A percentile compares a stretch with the other conserved stretches of the same genome.
phyloP scores from a whole-genome alignment of 768 basidiomycete genomes.

The Rubroboletus pulcherrimus region DNA sequence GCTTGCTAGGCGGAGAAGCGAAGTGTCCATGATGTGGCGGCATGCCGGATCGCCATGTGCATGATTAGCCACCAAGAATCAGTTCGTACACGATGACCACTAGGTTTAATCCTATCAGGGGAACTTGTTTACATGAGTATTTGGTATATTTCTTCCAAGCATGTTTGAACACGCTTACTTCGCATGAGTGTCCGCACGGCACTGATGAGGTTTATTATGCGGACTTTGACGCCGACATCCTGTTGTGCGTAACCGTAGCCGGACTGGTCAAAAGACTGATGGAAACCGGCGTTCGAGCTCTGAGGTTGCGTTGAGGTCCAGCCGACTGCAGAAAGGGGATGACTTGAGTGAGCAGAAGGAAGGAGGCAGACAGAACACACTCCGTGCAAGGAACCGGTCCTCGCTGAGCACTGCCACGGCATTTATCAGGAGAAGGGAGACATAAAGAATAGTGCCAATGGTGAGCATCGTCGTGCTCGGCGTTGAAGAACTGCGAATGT shows the following conservation, averaged over 20 bases:
- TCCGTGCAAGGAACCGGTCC: conserved; percentile 91
- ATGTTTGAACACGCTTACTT: conserved; percentile 57
- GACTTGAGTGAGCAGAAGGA: conserved; percentile 14
- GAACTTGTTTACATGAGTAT: conserved; percentile 55
- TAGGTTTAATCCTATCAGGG: conserved; percentile 84
- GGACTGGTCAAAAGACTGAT: conserved; percentile 65
- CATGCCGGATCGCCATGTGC: conserved; percentile 14
- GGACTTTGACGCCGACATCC: conserved; percentile 75
- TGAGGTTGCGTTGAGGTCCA: conserved; percentile 75
- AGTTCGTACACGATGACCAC: conserved; percentile 86
- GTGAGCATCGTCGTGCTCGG: conserved; percentile 43
- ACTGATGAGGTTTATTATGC: conserved; percentile 87
- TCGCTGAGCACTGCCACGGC: conserved; percentile 94
- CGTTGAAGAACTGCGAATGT: conserved; percentile 2
- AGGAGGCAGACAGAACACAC: conserved; percentile 44
- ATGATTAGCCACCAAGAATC: conserved; percentile 51
- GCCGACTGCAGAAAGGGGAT: conserved; percentile 57
- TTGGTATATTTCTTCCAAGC: conserved; percentile 8
- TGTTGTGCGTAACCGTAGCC: conserved; percentile 51
- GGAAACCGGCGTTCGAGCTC: conserved; percentile 51
- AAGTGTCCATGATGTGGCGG: conserved; percentile 11
- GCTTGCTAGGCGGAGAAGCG: conserved; percentile 13
- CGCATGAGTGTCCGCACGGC: conserved; percentile 97
- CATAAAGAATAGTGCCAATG: conserved; percentile 78
- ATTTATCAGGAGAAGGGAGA: conserved; percentile 84